Base-by-base conservation (phyloP, 2,329 filamentous ascomycete genomes). In the Fusarium hainanense region DNA sequence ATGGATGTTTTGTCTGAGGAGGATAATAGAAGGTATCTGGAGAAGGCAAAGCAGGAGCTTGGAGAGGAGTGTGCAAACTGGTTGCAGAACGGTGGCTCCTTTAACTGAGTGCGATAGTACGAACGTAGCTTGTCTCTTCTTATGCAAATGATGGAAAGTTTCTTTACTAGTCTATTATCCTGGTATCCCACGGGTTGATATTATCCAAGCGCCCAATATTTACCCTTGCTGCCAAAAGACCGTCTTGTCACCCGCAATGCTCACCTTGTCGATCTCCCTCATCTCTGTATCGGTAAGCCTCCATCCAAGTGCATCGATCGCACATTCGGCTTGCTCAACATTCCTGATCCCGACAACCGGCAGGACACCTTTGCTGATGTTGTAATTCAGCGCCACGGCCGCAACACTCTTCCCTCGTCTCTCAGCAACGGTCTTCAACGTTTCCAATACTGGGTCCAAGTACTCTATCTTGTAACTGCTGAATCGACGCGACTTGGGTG, bases 381-480 rank as follows among this genome's bases (percentile, higher is more conserved):
- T 66, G 2, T 66, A 66, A 2, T 66, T 66, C 9, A 66, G 3
- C 1, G 61, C 54, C 2, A 66, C 32, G 1, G 63, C 32, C 0
- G 61, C 61, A 7, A 66, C 12, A 2, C 61, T 66, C 50, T 61
- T 66, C 6, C n/a, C n/a, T 1, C 54, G 32, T 25, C 48, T 43
- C 34, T 60, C 55, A 6, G 61, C 43, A 34, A 66, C n/a, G 1
- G 41, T 30, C 0, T 34, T 4, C 1, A 66, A 4, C 2, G 61
- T 66, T 8, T 41, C 41, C 1, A 66, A 23, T 1, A 55, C 40
- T 5, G 61, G 55, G 0, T 66, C 46, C 3, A 66, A 21, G 6
- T 66, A 44, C 9, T 66, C 41, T 34, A 66, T 66, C 14, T 48
- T 55, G 14, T 66, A 66, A n/a, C 32, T 55, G 7, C 55, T 66